Evolutionary conservation across 345 rosid species (phyloP).

Genomic region (Atalantia buxifolia): DNA sequence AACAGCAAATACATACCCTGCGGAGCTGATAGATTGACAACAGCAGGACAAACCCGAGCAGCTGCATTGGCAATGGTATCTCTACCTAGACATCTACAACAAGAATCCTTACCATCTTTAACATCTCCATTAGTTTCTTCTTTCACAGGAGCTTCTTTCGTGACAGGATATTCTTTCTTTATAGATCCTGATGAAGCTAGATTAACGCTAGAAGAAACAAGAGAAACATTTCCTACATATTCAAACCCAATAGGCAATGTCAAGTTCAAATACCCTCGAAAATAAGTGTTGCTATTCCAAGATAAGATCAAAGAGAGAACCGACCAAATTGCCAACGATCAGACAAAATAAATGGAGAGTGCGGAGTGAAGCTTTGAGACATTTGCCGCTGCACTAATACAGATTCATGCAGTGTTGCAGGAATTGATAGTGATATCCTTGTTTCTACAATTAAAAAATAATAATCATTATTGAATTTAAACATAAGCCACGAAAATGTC

Average conservation of each 20-base stretch:
- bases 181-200: conserved; percentile 33
- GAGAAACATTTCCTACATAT: conserved; percentile 36
- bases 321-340: conserved; percentile 37
- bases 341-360: conserved; percentile 17
- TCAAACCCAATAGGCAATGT: background rate
- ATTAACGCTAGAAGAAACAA: conserved; percentile 40
- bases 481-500: too few relatives aligned
- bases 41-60: conserved; percentile 77
- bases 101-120: conserved; percentile 41
- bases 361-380: conserved; percentile 1
- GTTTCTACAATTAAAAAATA: conserved; percentile 25
- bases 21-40: conserved; percentile 78
- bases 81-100: conserved; percentile 59
- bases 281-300: background rate
- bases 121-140: background rate
- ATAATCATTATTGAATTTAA: background rate
- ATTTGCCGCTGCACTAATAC: conserved; percentile 26
- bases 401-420: conserved; percentile 26
- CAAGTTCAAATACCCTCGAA: background rate
- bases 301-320: conserved; percentile 6
- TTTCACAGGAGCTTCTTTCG: too few relatives aligned
- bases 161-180: conserved; percentile 23
- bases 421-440: conserved; percentile 39
- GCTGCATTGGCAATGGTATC: conserved; percentile 85
- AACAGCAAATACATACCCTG: conserved; percentile 38